Conservation (phyloP, 169 alveolate species). For the Condylostoma magnum region DNA sequence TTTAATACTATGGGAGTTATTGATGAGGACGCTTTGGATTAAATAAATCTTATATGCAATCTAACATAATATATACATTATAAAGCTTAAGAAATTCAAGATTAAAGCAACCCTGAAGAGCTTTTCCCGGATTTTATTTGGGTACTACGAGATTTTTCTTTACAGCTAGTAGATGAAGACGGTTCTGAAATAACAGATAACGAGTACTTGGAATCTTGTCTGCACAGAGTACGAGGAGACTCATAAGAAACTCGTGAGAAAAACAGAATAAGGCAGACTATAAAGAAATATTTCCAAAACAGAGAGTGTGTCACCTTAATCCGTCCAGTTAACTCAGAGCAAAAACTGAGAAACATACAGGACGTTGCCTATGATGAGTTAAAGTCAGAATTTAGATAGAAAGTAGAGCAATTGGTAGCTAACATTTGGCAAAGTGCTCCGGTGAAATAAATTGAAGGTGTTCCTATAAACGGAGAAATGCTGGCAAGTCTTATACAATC, state of each 20-base stretch:
- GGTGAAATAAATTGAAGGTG: slow-evolving; percentile 71
- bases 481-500: slow-evolving; percentile 45
- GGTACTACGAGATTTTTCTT: slow-evolving; percentile 79
- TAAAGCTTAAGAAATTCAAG: slow-evolving; percentile 34
- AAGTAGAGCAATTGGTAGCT: slow-evolving; percentile 61
- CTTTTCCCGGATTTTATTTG: slow-evolving; percentile 79
- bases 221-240: slow-evolving; percentile 47
- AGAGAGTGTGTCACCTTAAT: slow-evolving; percentile 76
- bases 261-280: slow-evolving; percentile 73
- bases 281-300: slow-evolving; percentile 71
- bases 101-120: slow-evolving; percentile 53
- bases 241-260: slow-evolving; percentile 47
- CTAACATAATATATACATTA: slow-evolving; percentile 62
- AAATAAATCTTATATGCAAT: slow-evolving; percentile 65
- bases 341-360: slow-evolving; percentile 67
- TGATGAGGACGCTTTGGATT: slow-evolving; percentile 73
- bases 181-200: slow-evolving; percentile 59
- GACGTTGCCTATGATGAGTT: slow-evolving; percentile 64
- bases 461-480: slow-evolving; percentile 72
- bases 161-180: slow-evolving; percentile 68
- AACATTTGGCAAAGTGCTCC: slow-evolving; percentile 52
- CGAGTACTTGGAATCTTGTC: slow-evolving; percentile 69
- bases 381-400: slow-evolving; percentile 69
- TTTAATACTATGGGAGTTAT: slow-evolving; percentile 76
- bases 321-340: slow-evolving; percentile 74